Evolutionary conservation across 768 basidiomycete genomes (phyloP).

Genomic region (Phaeolepiota aurea): DNA sequence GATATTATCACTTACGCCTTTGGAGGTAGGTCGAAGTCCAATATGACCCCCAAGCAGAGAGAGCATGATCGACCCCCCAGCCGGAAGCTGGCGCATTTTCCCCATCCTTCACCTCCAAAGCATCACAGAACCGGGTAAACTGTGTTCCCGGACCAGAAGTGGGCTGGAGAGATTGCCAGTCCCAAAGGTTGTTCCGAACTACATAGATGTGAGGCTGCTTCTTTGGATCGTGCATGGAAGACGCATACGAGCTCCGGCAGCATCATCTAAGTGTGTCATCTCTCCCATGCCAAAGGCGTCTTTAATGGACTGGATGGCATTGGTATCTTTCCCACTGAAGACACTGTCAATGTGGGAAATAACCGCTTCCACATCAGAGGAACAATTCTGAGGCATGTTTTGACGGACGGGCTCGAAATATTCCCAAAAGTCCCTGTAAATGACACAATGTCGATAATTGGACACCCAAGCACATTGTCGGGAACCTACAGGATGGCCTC

Average conservation of each 20-base stretch:
- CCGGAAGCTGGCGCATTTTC: constrained; percentile 39
- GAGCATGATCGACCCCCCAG: constrained; percentile 56
- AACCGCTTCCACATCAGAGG: constrained; percentile 59
- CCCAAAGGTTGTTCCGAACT: constrained; percentile 55
- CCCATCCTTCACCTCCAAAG: constrained; percentile 56
- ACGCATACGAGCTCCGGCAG: constrained; percentile 44
- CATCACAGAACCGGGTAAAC: constrained; percentile 62
- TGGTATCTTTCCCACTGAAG: constrained; percentile 32
- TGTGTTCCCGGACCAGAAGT: constrained; percentile 30
- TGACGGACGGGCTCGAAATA: constrained; percentile 68
- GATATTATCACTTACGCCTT: constrained; percentile 26
- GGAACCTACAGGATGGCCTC: constrained; percentile 42
- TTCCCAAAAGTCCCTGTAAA: constrained; percentile 48
- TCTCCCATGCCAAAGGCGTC: constrained; percentile 47
- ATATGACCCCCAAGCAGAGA: constrained; percentile 51
- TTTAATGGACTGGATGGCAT: constrained; percentile 47
- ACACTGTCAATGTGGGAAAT: constrained; percentile 54
- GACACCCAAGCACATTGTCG: neutral
- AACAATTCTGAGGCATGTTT: constrained; percentile 67
- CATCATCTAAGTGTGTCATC: constrained; percentile 58
- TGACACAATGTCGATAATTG: neutral
- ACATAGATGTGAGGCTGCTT: constrained; percentile 16
- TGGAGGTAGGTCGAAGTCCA: constrained; percentile 45
- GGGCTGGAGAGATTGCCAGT: constrained; percentile 61
- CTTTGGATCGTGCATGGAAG: constrained; percentile 23